Percentiles rank a stretch among this genome's conserved stretches.
Conservation (phyloP, 306 rosid species). For the Hylodesmum podocarpum region DNA sequence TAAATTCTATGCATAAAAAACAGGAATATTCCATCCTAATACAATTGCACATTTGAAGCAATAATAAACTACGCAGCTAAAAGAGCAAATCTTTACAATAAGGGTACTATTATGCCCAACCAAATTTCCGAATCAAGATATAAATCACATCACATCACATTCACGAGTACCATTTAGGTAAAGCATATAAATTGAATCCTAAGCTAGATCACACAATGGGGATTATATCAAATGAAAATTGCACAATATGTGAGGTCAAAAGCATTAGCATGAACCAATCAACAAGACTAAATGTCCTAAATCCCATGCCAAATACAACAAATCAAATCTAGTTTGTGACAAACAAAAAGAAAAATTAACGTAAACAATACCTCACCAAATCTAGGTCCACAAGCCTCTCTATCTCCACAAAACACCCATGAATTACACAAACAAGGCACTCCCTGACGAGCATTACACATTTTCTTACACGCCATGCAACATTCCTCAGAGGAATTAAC, state of each 20-base stretch:
- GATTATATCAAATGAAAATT: not conserved
- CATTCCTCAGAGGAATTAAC: conserved; percentile 64
- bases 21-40: not conserved
- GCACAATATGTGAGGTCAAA: not conserved
- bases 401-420: conserved; percentile 77
- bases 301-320: not conserved
- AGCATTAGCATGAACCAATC: not conserved
- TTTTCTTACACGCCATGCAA: conserved; percentile 64
- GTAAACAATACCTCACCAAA: conserved; percentile 75
- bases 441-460: conserved; percentile 47
- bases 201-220: not conserved
- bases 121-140: not conserved
- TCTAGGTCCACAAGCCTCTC: conserved; percentile 63
- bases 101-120: not conserved
- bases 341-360: conserved; percentile 13
- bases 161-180: not conserved
- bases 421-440: conserved; percentile 67
- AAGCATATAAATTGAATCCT: not conserved
- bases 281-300: not conserved
- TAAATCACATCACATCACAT: not conserved
- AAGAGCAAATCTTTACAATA: conserved; percentile 7
- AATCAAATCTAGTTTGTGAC: not conserved
- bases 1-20: not conserved
- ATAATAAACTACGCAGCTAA: not conserved
- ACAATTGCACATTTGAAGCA: conserved; percentile 9